Evolutionary conservation across 148 eudicot species (phyloP), one percentile per base, ranked within the genome.

Genomic region (Chenopodium quinoa): DNA sequence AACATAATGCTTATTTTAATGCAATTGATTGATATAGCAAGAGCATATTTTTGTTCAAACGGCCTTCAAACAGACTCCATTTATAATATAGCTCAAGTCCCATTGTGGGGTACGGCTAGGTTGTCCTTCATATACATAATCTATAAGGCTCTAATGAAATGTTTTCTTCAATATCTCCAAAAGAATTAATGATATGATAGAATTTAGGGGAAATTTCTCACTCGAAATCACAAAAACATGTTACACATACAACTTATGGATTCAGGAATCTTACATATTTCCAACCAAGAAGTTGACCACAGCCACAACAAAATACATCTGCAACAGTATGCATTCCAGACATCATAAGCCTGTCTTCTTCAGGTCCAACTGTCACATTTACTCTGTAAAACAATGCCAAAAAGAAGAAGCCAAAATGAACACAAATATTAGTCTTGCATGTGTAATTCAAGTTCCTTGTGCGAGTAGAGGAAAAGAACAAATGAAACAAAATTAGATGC

Each of bases 271-370:
- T 82, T 88, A 91, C 93, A 68, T 91, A 91, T 89, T 89, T 91
- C 93, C 93, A 91, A 71, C 93, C 93, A 62, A 91, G 88, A 52
- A 88, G 85, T 82, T 91, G 89, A 34, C 90, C 89, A 72, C 93
- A 91, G 78, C 88, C 82, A 75, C 93, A 89, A 75, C 93, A 91
- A 79, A 82, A 91, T 75, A 91, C 82, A 69, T 91, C 93, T 4
- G 88, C 85, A 56, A 91, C 93, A 19, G 91, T 76, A 80, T 91
- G 90, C 83, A 85, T 31, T 80, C 93, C 93, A 16, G 93, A 87
- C 69, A 84, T 66, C 93, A 91, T 89, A 77, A 75, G 54, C 84
- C 93, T 86, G 80, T 89, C 90, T 75, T 91, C 93, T 48, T 80
- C 83, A 22, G 83, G 86, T 56, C 93, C 93, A 66, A 79, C 71